Evolutionary conservation across 1,284 basidiomycete genomes (phyloP), one percentile per base, ranked within the genome.

Genomic region (Moesziomyces sp.): DNA sequence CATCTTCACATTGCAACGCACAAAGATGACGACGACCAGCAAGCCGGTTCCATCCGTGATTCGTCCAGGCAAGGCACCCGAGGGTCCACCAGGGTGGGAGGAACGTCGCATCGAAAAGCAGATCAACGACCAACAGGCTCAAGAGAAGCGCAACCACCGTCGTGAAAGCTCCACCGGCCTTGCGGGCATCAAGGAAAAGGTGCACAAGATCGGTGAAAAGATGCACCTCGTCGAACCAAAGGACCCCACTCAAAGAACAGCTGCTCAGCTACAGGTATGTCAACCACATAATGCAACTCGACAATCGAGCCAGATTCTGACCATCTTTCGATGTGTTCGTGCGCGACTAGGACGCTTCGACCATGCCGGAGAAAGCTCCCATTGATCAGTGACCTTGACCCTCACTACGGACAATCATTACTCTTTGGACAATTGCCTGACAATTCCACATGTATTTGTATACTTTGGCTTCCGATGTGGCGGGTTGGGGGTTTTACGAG

Each of bases 11-110:
- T 34, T 6, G 40, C 13, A n/a, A 21, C n/a, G 9, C 11, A 8
- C 11, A 5, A 58, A 34, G 7, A 72, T 62, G 58, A 26, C 52
- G 1, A 56, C 45, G 13, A 45, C 35, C 14, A 60, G 16, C 47
- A 61, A 58, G 21, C 65, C 75, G 21, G 54, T 45, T 3, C 47
- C 69, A 28, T 77, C 77, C 9, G 51, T 79, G 40, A 74, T 79
- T 23, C 54, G 72, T 44, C 77, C 77, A 1, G 77, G 77, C 8
- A 67, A 71, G 18, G 51, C 72, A 18, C 72, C 77, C 9, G 61
- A 62, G 24, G 77, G 77, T 4, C 77, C 77, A 11, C 71, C 74
- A 1, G 77, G 77, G 19, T 79, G 77, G 77, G 75, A 77, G 51
- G 68, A 74, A 46, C 53, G 59, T 21, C 46, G 74, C 6, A 40